Percentiles rank a stretch among this genome's conserved stretches.
These are phyloP conservation scores for Cutaneotrichosporon dermatis DNA, from an alignment of 1,284 basidiomycete species.

Conservation along the genomic window DNA sequence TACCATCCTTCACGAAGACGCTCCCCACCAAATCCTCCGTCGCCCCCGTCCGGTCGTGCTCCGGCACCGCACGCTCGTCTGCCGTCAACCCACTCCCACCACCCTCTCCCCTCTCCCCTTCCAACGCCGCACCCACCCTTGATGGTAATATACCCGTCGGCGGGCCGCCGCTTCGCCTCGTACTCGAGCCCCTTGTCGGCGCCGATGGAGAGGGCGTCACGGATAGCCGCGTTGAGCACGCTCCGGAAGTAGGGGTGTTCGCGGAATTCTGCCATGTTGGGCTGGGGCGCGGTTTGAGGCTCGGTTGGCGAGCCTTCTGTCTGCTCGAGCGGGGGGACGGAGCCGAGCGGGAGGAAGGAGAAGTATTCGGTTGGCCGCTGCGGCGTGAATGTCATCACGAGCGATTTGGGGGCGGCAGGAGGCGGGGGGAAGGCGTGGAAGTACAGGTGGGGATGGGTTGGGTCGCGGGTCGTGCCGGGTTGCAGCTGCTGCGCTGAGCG, in stretches of 20 bases:
- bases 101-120: too few relatives aligned
- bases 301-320: too few relatives aligned
- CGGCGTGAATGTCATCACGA: conserved; percentile 1
- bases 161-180: conserved; percentile 40
- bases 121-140: conserved; percentile 25
- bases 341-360: background rate
- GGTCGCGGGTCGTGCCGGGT: conserved; percentile 20
- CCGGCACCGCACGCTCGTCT: conserved; percentile 46
- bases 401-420: background rate
- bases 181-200: conserved; percentile 31
- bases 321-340: background rate
- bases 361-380: background rate
- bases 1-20: conserved; percentile 45
- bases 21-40: conserved; percentile 46
- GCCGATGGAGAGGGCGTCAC: conserved; percentile 21
- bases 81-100: conserved; percentile 4
- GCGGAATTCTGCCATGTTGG: background rate
- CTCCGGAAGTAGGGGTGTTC: conserved; percentile 12
- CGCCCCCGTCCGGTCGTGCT: conserved; percentile 45
- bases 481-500: background rate
- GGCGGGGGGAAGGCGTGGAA: conserved; percentile 28
- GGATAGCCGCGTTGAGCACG: conserved; percentile 30
- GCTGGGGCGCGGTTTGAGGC: background rate
- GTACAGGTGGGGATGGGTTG: conserved; percentile 39
- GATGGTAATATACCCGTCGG: conserved; percentile 47